Evolutionary conservation across 768 basidiomycete species (phyloP), one percentile per base, ranked within the genome.

Genomic region (Termitomyces sp.): DNA sequence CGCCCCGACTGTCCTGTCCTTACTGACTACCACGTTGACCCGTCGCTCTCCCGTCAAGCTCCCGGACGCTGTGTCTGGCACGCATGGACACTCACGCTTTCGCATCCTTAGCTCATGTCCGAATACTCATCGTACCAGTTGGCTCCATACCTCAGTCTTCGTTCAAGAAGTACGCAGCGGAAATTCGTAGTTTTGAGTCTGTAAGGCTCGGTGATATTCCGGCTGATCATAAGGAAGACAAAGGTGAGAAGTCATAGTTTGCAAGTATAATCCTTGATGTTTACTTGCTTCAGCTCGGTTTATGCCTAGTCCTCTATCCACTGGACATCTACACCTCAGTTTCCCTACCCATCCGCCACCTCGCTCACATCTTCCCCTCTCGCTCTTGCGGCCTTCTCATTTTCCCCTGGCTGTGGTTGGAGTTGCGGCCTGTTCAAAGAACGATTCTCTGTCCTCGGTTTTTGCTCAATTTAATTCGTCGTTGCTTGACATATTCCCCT

Each of bases 371-470:
- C 64, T 76, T 11, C 73, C 87, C 7, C 71, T 97, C 44, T 79
- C 87, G 42, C 77, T 95, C 44, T 75, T 98, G 60, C 82, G 84
- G 41, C 82, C 83, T 47, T 94, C 88, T 2, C 84, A 87, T 58
- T 93, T 93, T 57, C 86, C 93, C 2, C 73, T 98, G 17, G 93
- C 88, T 21, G 85, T 96, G 51, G 85, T 99, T 63, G 97, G 95
- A 10, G 78, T 99, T 32, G 84, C 93, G 24, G 80, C 85, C 30
- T 87, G 81, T 62, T 79, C 83, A 11, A 76, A 79, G 57, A 72
- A 74, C 28, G 78, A 83, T 54, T 70, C 82, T 4, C 65, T 83
- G 24, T 67, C 78, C 5, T 71, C 80, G 15, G 76, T 84, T 62
- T 75, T 80, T 58, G 72, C 79, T 28, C 81, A 91, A 59, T 92